Conservation (phyloP, 2,329 filamentous ascomycete genomes). For the Colletotrichum ledebouriae region DNA sequence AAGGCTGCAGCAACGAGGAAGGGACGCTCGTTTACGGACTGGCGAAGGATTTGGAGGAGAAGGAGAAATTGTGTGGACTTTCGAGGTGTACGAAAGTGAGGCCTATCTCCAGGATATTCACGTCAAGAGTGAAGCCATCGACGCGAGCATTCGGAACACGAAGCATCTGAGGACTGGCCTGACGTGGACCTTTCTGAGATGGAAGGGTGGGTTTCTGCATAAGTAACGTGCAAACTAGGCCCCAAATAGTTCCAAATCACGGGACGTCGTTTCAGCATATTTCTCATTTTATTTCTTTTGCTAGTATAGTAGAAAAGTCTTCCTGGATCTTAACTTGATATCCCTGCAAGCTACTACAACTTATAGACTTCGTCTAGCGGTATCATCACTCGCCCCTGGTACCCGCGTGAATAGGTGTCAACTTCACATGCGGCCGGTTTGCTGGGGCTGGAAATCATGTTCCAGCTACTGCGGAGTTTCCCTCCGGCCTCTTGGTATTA, state of each 20-base stretch:
- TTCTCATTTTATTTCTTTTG: no score
- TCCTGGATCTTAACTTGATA: no score
- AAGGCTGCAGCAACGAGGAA: not conserved
- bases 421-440: no score
- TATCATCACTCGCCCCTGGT: no score
- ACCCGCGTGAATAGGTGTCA: no score
- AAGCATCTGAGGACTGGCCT: constrained; percentile 3
- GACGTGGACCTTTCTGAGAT: not conserved
- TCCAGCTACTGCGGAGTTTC: not conserved
- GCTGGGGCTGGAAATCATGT: not conserved
- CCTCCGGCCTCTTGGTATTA: not conserved
- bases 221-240: not conserved
- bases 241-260: no score
- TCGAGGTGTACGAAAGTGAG: not conserved
- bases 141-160: not conserved
- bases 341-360: no score
- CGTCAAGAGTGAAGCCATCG: not conserved
- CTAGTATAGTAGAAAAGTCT: no score
- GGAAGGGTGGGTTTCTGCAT: not conserved
- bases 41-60: not conserved
- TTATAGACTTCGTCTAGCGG: no score
- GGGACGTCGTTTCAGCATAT: no score
- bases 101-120: not conserved
- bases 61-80: not conserved
- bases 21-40: constrained; percentile 3